Conservation (phyloP, 78 protist genomes). For the Dictyostelium intermedium region DNA sequence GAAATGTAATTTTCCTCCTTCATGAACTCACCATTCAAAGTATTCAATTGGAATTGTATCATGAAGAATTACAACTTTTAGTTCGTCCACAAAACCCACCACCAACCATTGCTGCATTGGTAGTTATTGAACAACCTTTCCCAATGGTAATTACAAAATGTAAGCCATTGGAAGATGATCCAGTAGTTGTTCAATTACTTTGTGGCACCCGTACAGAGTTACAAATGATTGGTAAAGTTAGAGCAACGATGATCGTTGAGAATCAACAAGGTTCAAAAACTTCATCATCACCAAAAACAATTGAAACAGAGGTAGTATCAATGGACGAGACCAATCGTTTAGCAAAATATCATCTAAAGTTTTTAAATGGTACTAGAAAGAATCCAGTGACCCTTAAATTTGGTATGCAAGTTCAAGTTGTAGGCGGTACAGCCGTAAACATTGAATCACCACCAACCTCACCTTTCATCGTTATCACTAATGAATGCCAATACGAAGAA, state of each 20-base stretch:
- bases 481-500: constrained; percentile 84
- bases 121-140: constrained; percentile 81
- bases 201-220: constrained; percentile 73
- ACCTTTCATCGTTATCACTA: constrained; percentile 87
- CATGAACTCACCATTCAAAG: constrained; percentile 74
- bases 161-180: constrained; percentile 80
- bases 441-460: constrained; percentile 75
- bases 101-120: constrained; percentile 75
- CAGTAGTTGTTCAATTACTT: constrained; percentile 73
- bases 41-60: constrained; percentile 77
- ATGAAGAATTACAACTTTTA: constrained; percentile 63
- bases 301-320: constrained; percentile 70
- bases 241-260: constrained; percentile 77
- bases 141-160: constrained; percentile 82
- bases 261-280: constrained; percentile 73
- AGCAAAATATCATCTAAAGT: constrained; percentile 76
- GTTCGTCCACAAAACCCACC: constrained; percentile 73
- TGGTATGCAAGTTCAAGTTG: constrained; percentile 81
- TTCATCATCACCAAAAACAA: constrained; percentile 50
- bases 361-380: constrained; percentile 80
- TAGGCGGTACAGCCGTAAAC: constrained; percentile 75
- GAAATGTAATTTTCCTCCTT: constrained; percentile 51
- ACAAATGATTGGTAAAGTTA: constrained; percentile 59
- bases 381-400: constrained; percentile 79
- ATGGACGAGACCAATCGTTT: constrained; percentile 70